phyloP scores from a whole-genome alignment of 2,329 filamentous ascomycete species.

The Scedosporium boydii region DNA sequence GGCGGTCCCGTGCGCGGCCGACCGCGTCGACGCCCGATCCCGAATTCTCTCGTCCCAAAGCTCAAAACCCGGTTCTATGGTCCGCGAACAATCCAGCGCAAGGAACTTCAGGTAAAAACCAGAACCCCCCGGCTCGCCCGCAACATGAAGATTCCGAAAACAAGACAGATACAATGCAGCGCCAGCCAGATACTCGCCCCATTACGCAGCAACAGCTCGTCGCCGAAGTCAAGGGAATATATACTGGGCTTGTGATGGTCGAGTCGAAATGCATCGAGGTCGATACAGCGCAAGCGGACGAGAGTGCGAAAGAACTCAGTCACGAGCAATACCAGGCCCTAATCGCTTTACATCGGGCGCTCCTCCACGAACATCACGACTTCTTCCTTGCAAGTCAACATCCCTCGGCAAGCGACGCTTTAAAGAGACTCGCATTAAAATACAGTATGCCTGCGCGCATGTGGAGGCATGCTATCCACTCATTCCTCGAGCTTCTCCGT shows the following conservation, averaged over 20 bases:
- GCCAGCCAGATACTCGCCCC: slow-evolving; percentile 53
- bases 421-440: slow-evolving; percentile 63
- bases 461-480: slow-evolving; percentile 90
- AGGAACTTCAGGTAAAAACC: neutral
- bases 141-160: neutral
- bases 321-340: slow-evolving; percentile 76
- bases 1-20: neutral
- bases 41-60: neutral
- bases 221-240: slow-evolving; percentile 74
- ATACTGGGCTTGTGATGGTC: slow-evolving; percentile 74
- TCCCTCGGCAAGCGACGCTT: slow-evolving; percentile 59
- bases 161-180: slow-evolving; percentile 7
- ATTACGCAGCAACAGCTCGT: slow-evolving; percentile 73
- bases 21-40: neutral
- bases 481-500: slow-evolving; percentile 67
- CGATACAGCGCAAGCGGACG: slow-evolving; percentile 46
- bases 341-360: slow-evolving; percentile 69
- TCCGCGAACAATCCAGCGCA: neutral
- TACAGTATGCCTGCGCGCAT: slow-evolving; percentile 89
- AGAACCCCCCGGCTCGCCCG: neutral
- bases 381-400: slow-evolving; percentile 85
- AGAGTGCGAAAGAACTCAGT: slow-evolving; percentile 34
- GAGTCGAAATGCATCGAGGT: slow-evolving; percentile 83
- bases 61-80: neutral
- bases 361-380: slow-evolving; percentile 75